Conservation (phyloP, 2,329 filamentous ascomycete species). For the Claviceps digitariae region DNA sequence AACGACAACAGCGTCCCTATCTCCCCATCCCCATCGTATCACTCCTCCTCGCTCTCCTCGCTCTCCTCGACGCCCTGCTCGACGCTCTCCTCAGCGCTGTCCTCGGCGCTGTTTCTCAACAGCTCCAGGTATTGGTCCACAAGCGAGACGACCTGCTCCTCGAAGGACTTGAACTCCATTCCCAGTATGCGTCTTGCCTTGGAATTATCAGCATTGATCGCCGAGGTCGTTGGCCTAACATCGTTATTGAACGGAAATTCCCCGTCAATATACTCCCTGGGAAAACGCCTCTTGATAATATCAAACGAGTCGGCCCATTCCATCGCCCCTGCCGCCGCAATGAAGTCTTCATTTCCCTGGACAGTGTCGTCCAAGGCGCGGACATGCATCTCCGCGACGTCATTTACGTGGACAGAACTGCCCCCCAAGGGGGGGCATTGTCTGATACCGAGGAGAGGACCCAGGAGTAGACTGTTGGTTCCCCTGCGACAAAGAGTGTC, state of each 20-base stretch:
- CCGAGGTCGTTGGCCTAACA: constrained; percentile 1
- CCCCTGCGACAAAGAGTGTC: constrained; percentile 16
- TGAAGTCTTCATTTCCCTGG: constrained; percentile 12
- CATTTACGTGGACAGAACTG: constrained; percentile 22
- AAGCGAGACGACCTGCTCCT: constrained; percentile 16
- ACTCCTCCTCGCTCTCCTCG: no score
- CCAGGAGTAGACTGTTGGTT: constrained; percentile 21
- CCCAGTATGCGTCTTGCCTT: constrained; percentile 15
- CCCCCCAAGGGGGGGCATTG: constrained; percentile 13
- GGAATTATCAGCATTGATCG: constrained; percentile 3
- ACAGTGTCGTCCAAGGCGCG: constrained; percentile 19
- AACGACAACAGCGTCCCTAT: no score
- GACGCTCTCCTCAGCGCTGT: background rate
- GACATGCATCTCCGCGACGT: constrained; percentile 25
- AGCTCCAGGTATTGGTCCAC: constrained; percentile 16
- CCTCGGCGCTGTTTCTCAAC: constrained; percentile 1
- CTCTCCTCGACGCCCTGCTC: no score
- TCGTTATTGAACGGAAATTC: constrained; percentile 7
- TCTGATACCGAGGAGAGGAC: constrained; percentile 18
- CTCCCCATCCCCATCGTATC: no score
- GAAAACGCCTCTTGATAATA: constrained; percentile 19
- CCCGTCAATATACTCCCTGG: constrained; percentile 7
- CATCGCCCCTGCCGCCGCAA: constrained; percentile 12
- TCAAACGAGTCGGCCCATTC: constrained; percentile 26
- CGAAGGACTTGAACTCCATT: constrained; percentile 13